Base-by-base conservation (phyloP, 2,329 filamentous ascomycete species). In the Paraphaeosphaeria sporulosa region DNA sequence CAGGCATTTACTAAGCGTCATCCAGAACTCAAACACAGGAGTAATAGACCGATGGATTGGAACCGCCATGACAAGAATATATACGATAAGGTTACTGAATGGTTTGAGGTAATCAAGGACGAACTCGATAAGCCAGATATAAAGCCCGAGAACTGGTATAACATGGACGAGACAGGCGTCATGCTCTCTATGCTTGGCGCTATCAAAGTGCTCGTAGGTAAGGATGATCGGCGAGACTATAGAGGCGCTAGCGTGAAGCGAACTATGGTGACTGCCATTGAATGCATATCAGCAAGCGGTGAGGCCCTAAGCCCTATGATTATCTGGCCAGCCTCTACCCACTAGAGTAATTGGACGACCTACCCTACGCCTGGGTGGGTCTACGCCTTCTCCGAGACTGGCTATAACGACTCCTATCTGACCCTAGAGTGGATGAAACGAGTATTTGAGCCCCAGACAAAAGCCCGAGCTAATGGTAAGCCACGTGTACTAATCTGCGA, bases 341-440 rank as follows among this genome's bases (percentile, higher is more conserved):
- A 64, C 60, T 49, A 60, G 9, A 57, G 57, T 42, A 64, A 61
- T 47, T 67, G 55, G 43, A 59, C 43, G 5, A 55, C 43, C 3
- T 59, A 30, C 32, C 48, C 56, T 12, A 64, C 63, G 23, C 64
- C 64, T 40, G 46, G 63, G 52, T 67, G 59, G 64, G 58, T 59
- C n/a, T 65, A 61, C 34, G 55, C 49, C 13, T 36, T 12, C 44
- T 64, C 59, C 46, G 48, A 62, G 25, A n/a, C 25, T 43, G 47
- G 64, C 9, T 70, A 71, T 46, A 62, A 56, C 36, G 61, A 76
- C 60, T 73, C 66, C n/a, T 63, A 69, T 30, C 72, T 77, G 27
- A 77, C 65, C 63, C 67, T 76, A 3, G 55, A 78, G 60, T 78
- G 65, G 75, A 59, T 77, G n/a, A 70, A 38, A 32, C 48, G 43